phyloP scores from a whole-genome alignment of 106 monocot genomes.

The Allium sativum region DNA sequence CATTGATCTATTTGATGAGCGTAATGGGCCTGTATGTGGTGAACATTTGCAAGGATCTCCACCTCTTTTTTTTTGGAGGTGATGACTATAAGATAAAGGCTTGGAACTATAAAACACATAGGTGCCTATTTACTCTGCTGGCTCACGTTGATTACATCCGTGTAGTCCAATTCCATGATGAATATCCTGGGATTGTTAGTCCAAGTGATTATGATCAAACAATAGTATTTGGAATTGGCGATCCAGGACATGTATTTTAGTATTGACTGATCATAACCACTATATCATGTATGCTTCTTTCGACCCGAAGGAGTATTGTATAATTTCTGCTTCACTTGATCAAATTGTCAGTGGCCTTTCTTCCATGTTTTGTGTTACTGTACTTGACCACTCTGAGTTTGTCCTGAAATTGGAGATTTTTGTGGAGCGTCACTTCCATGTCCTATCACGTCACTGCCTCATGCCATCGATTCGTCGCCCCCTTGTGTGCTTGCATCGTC shows the following conservation, averaged over 20 bases:
- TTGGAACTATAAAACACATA: conserved; percentile 60
- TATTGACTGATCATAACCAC: conserved; percentile 54
- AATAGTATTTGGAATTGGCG: conserved; percentile 73
- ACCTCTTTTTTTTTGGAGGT: conserved; percentile 30
- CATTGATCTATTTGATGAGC: too few relatives aligned
- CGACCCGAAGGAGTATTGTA: conserved; percentile 55
- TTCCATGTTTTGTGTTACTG: too few relatives aligned
- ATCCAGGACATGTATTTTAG: conserved; percentile 48
- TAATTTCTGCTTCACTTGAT: conserved; percentile 63
- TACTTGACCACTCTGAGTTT: too few relatives aligned
- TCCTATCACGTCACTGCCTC: too few relatives aligned
- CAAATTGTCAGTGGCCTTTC: conserved; percentile 60
- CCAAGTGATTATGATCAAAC: conserved; percentile 73
- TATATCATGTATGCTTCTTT: conserved; percentile 70
- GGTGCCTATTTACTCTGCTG: conserved; percentile 54
- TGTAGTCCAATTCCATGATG: conserved; percentile 57
- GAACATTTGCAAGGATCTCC: too few relatives aligned
- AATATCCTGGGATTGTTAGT: conserved; percentile 62
- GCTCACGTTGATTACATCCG: conserved; percentile 67
- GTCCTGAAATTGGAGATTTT: too few relatives aligned
- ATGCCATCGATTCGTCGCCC: too few relatives aligned
- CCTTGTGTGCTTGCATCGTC: too few relatives aligned
- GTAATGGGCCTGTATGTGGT: too few relatives aligned
- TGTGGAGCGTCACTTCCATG: too few relatives aligned
- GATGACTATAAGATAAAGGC: conserved; percentile 79